Evolutionary conservation across 306 rosid species (phyloP), one percentile per base, ranked within the genome.

Genomic region (Acacia acuminata): DNA sequence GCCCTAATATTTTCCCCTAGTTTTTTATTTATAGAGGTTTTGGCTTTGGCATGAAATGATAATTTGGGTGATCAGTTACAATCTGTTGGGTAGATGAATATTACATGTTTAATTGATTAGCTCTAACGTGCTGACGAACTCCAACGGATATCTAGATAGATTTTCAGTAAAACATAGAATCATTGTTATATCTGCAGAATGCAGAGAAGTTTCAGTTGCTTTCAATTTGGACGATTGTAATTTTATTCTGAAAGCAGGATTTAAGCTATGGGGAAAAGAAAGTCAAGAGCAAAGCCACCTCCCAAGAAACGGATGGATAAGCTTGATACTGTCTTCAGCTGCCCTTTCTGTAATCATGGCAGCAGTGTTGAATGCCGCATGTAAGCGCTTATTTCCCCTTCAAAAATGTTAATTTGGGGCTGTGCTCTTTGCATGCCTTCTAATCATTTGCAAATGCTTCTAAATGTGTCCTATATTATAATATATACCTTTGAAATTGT

Each of bases 341-440:
- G 97, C 63, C 97, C 97, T 78, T 92, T 92, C 88, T 92, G 97
- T 84, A 88, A 90, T 76, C 97, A 92, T 66, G 93, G 94, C 40
- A 85, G 86, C 78, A 85, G 94, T 12, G 93, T 92, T n/a, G 97
- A 92, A 80, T 91, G 94, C 82, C 88, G 90, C 83, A 89, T 93
- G 97, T 93, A 84, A 86, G 97, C 44, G 44, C 68, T 50, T 40
- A n/a, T 58, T 22, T 10, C 61, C 25, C 56, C 55, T 15, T 15
- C 16, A 67, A 68, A 40, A 51, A n/a, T 24, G 13, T 55, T 38
- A 64, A 27, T 47, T 10, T 50, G 48, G 55, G 20, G 43, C 9
- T 61, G 38, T 25, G 70, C 19, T 53, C 10, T 4, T 55, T 36
- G 10, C n/a, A 17, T 42, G 15, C 4, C 56, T 14, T 16, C 4